Percentiles rank a stretch among this genome's conserved stretches.
These are phyloP conservation scores for Plasmodium cynomolgi DNA, from an alignment of 169 alveolate genomes.

Conservation along the genomic window DNA sequence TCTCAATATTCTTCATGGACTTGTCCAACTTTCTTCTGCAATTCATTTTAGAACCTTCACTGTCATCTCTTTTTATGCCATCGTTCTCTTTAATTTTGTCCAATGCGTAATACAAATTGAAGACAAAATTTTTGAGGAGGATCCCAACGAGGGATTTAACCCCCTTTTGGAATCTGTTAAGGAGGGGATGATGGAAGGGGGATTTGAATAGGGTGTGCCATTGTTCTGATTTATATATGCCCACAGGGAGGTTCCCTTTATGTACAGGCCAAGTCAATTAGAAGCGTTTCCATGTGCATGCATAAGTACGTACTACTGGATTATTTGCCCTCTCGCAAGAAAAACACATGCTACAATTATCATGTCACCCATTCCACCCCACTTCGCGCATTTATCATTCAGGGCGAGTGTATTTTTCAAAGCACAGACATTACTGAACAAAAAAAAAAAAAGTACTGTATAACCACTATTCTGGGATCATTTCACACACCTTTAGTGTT, in stretches of 20 bases:
- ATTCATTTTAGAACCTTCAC: background rate
- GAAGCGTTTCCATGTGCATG: background rate
- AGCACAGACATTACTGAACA: background rate
- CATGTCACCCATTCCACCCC: background rate
- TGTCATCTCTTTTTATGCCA: background rate
- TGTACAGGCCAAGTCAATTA: background rate
- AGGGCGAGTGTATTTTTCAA: background rate
- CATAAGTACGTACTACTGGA: background rate
- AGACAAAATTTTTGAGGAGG: constrained; percentile 18
- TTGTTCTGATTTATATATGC: background rate
- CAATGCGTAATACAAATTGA: constrained; percentile 46
- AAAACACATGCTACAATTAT: background rate
- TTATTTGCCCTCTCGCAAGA: background rate
- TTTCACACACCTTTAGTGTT: background rate
- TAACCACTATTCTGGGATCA: background rate
- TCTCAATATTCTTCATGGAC: constrained; percentile 58
- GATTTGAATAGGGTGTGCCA: background rate
- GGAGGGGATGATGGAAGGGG: no score
- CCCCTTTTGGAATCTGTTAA: constrained; percentile 33
- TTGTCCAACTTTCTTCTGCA: constrained; percentile 13
- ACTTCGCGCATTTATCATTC: background rate
- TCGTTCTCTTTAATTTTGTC: constrained; percentile 51
- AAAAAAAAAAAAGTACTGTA: background rate
- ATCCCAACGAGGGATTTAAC: constrained; percentile 1
- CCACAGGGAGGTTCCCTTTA: background rate